A percentile compares a stretch with the other conserved stretches of the same genome.
Conservation (phyloP, 2,329 filamentous ascomycete genomes). For the Paecilomyces sp. region DNA sequence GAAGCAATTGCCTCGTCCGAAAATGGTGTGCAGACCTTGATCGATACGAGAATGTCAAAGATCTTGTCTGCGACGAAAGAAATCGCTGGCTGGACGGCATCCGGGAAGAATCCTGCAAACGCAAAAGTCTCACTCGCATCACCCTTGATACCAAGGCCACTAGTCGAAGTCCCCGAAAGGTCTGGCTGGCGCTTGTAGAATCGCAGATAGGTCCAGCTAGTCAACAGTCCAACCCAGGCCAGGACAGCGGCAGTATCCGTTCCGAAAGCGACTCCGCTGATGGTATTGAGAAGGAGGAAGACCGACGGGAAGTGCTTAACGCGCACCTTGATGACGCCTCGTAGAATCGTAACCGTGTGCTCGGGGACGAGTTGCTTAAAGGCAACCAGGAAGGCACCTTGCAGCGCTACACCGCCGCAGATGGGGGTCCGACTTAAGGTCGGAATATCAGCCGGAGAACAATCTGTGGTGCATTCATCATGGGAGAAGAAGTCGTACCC, state of each 20-base stretch:
- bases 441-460: conserved; percentile 16
- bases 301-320: conserved; percentile 75
- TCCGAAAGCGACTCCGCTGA: conserved; percentile 57
- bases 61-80: conserved; percentile 65
- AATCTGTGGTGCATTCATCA: conserved; percentile 11
- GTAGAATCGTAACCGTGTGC: conserved; percentile 91
- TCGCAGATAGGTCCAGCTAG: conserved; percentile 90
- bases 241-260: conserved; percentile 75
- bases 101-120: conserved; percentile 92
- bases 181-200: conserved; percentile 73
- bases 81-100: conserved; percentile 69
- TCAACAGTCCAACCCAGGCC: conserved; percentile 72
- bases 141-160: conserved; percentile 59
- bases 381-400: conserved; percentile 89
- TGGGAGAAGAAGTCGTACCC: conserved; percentile 23
- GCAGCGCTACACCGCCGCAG: conserved; percentile 79
- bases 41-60: conserved; percentile 65
- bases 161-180: conserved; percentile 47
- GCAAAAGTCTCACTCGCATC: conserved; percentile 96
- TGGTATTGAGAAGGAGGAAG: conserved; percentile 63
- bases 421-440: conserved; percentile 65
- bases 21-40: conserved; percentile 79
- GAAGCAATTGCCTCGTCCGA: conserved; percentile 71
- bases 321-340: conserved; percentile 78
- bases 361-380: conserved; percentile 97